Evolutionary conservation across 2,329 filamentous ascomycete genomes (phyloP), one percentile per base, ranked within the genome.

Genomic region (Diaporthe sp.): DNA sequence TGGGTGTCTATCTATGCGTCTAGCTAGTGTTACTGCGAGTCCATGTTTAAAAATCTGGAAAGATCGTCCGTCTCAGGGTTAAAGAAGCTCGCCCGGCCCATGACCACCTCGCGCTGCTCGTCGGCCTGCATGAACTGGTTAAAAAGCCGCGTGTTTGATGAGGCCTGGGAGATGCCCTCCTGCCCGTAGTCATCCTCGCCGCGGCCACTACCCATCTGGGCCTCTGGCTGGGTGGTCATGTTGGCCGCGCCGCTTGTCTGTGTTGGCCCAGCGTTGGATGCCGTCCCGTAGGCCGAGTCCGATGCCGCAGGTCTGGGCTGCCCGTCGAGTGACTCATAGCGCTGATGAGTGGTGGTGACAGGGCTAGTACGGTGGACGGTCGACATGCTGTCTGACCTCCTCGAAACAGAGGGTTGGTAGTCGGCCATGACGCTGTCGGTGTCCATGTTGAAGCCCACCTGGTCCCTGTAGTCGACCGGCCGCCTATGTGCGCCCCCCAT

Each of bases 41-140:
- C 75, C 73, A 76, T 76, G 15, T 76, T 73, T 20, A 76, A 34
- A 44, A 61, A 76, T 15, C 70, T 76, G 39, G 55, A 39, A 20
- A 76, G n/a, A 31, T 76, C 71, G 22, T 71, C 73, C 20, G 70
- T 20, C 6, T 75, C 73, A n/a, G 42, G 47, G 57, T 57, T 34
- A 25, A 73, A 76, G 20, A 75, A 76, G n/a, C 51, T 57, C 51
- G 65, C 71, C 20, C 53, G 57, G 22, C 57, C 53, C 51, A 76
- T 74, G 55, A 68, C 63, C 25, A 51, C 67, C 2, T 72, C 51
- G 34, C 72, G 61, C 44, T 55, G 55, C 17, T 72, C 60, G 53
- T 73, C 49, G 20, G 17, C 57, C 13, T 75, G 73, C 9, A 73
- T 51, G 68, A 74, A 71, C n/a, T 74, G 68, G 55, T 57, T 67